Evolutionary conservation across 768 basidiomycete genomes (phyloP).

Genomic region (Pleurotus eryngii): DNA sequence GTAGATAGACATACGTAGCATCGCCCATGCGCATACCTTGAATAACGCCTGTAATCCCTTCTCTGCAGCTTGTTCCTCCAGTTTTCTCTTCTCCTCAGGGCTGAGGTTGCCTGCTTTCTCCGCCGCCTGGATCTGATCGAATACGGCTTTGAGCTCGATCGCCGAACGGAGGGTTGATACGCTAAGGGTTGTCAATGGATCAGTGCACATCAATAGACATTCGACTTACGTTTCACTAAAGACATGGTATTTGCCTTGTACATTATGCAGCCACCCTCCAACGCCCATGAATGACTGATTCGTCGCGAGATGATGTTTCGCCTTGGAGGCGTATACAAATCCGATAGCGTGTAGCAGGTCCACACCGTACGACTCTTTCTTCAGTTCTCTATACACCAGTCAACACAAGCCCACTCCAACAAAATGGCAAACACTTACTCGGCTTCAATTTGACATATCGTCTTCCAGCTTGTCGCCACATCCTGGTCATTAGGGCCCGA

Average conservation of each 20-base stretch:
- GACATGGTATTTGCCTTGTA: conserved; percentile 89
- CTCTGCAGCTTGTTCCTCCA: conserved; percentile 92
- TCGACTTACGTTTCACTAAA: conserved; percentile 83
- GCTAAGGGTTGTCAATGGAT: conserved; percentile 28
- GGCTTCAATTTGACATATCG: conserved; percentile 77
- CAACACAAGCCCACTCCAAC: conserved; percentile 6
- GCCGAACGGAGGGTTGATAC: conserved; percentile 85
- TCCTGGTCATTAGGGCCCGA: conserved; percentile 64
- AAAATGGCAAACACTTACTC: conserved; percentile 50
- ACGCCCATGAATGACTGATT: conserved; percentile 74
- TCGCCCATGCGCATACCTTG: conserved; percentile 48
- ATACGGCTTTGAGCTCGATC: conserved; percentile 84
- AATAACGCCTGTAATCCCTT: conserved; percentile 89
- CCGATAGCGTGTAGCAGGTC: conserved; percentile 85
- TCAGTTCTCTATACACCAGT: conserved; percentile 56
- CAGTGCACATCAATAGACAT: too few species aligned
- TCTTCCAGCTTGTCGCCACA: conserved; percentile 68
- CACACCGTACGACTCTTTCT: conserved; percentile 82
- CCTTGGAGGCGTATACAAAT: conserved; percentile 79
- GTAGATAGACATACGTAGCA: background rate
- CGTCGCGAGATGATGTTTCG: conserved; percentile 79
- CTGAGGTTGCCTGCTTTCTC: conserved; percentile 79
- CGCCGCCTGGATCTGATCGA: conserved; percentile 89
- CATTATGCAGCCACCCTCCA: conserved; percentile 91
- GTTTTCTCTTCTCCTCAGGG: conserved; percentile 73